Conservation (phyloP, 441 rosid genomes). For the Gossypium aridum region DNA sequence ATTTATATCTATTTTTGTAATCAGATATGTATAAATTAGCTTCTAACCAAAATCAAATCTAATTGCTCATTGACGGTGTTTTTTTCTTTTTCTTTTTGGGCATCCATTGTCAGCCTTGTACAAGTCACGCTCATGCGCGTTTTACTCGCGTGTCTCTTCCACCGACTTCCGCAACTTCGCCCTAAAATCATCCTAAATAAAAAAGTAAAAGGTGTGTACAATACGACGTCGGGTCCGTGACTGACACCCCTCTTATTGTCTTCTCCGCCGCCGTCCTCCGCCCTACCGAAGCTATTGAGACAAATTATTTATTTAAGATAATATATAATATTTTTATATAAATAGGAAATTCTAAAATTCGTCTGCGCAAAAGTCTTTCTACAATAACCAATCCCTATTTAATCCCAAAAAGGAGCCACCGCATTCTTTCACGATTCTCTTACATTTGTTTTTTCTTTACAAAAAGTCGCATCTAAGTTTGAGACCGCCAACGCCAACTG, state of each 20-base stretch:
- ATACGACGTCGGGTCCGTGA: not conserved
- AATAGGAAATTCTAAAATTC: not conserved
- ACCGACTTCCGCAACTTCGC: not conserved
- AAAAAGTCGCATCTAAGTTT: slow-evolving; percentile 25
- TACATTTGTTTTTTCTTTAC: not conserved
- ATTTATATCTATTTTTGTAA: too few species aligned
- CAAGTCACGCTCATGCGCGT: not conserved
- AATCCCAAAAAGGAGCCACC: slow-evolving; percentile 14
- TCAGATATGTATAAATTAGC: not conserved
- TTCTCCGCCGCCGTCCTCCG: not conserved
- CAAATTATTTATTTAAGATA: not conserved
- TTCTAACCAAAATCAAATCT: not conserved
- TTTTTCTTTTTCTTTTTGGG: not conserved
- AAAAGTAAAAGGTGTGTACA: not conserved
- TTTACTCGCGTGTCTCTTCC: not conserved
- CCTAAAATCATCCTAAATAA: not conserved
- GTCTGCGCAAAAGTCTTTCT: not conserved
- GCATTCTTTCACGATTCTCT: slow-evolving; percentile 5
- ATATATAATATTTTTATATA: too few species aligned
- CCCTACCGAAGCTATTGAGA: not conserved
- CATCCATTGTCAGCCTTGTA: not conserved
- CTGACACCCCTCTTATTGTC: not conserved
- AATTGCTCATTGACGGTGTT: not conserved
- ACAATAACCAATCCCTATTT: slow-evolving; percentile 18
- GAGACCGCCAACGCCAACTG: slow-evolving; percentile 19